Evolutionary conservation across 306 rosid genomes (phyloP).

Genomic region (Lotus japonicus): DNA sequence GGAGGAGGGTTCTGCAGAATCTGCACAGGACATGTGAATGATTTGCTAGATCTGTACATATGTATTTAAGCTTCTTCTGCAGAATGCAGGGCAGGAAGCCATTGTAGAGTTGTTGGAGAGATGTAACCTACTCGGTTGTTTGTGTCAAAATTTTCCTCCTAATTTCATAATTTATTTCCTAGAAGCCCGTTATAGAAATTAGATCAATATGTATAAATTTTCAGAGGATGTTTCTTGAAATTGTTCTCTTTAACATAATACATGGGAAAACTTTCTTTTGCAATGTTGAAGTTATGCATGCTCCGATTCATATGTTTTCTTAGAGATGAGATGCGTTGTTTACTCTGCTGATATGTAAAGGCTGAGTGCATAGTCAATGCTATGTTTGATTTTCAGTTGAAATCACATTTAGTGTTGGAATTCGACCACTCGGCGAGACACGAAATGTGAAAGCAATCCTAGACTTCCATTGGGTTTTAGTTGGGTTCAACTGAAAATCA

Average conservation of each 20-base stretch:
- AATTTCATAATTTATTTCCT: conserved; percentile 39
- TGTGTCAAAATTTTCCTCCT: conserved; percentile 23
- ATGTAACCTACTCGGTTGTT: conserved; percentile 54
- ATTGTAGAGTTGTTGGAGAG: conserved; percentile 66
- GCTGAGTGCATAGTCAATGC: neutral
- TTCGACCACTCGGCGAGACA: too few species aligned
- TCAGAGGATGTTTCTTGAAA: conserved; percentile 24
- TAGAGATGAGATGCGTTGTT: neutral
- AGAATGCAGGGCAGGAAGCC: conserved; percentile 63
- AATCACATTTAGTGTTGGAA: too few species aligned
- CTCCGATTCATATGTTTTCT: neutral
- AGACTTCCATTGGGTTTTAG: too few species aligned
- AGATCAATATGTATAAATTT: conserved; percentile 26
- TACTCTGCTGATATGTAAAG: neutral
- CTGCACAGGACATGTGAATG: conserved; percentile 26
- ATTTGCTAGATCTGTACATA: conserved; percentile 61
- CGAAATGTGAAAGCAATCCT: too few species aligned
- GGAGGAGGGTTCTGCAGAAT: conserved; percentile 27
- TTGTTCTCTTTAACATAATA: neutral
- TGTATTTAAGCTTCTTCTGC: conserved; percentile 59
- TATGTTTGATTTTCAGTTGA: too few species aligned
- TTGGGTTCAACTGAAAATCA: too few species aligned
- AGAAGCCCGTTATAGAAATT: conserved; percentile 28
- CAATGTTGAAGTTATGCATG: neutral
- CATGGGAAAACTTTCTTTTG: conserved; percentile 11